Percentiles rank a stretch among this genome's conserved stretches.
Conservation (phyloP, 352 stramenopile species). For the Pythium apleroticum region DNA sequence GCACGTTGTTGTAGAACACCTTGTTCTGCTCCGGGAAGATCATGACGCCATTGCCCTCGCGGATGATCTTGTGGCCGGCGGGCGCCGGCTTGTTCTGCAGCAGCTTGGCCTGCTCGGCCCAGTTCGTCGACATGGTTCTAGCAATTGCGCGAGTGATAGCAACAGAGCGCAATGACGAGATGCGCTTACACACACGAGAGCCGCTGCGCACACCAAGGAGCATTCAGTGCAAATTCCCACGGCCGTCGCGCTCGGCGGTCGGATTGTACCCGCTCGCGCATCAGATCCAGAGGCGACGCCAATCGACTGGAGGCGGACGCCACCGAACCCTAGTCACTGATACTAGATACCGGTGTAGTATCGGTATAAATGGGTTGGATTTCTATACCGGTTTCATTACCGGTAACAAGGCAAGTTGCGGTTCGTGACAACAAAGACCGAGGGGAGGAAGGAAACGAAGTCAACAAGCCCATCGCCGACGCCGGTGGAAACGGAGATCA, state of each 20-base stretch:
- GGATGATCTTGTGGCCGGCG: conserved; percentile 84
- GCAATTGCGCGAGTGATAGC: conserved; percentile 26
- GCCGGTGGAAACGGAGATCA: conserved; percentile 4
- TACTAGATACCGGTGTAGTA: conserved; percentile 3
- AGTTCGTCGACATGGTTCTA: conserved; percentile 43
- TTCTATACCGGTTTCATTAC: conserved; percentile 1
- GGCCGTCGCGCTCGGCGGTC: background rate
- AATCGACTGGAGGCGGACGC: conserved; percentile 25
- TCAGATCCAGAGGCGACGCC: conserved; percentile 28
- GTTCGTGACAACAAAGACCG: background rate
- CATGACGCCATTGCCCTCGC: conserved; percentile 89
- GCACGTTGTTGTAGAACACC: conserved; percentile 93
- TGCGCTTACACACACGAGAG: background rate
- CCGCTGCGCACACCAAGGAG: conserved; percentile 14
- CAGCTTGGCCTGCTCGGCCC: conserved; percentile 53
- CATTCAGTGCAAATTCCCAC: conserved; percentile 14
- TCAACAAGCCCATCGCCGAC: conserved; percentile 1
- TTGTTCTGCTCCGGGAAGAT: conserved; percentile 90
- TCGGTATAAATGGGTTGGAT: conserved; percentile 2
- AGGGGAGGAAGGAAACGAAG: background rate
- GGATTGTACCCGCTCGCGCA: conserved; percentile 15
- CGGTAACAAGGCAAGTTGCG: conserved; percentile 21
- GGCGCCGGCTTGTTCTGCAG: conserved; percentile 64
- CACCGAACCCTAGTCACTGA: conserved; percentile 9
- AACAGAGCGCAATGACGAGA: conserved; percentile 1